Percentiles rank a stretch among this genome's conserved stretches.
phyloP scores from a whole-genome alignment of 805 yeast genomes.

The Sugiyamaella qingdaonensis region DNA sequence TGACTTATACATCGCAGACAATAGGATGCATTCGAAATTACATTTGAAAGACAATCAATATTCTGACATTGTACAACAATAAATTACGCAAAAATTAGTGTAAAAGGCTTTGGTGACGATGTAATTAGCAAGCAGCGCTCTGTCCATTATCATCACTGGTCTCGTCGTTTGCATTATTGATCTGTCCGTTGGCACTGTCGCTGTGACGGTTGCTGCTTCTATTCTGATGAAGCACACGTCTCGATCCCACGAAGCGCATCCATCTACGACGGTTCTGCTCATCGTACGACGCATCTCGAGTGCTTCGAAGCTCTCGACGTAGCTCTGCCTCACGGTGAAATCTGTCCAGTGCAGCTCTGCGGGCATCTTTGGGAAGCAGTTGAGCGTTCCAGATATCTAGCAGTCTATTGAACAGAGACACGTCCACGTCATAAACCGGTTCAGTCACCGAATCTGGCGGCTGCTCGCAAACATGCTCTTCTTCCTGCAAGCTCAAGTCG shows the following conservation, averaged over 20 bases:
- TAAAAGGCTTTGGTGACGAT: too few species aligned
- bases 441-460: slow-evolving; percentile 15
- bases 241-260: slow-evolving; percentile 20
- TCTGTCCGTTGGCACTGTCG: not conserved
- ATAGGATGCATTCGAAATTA: too few species aligned
- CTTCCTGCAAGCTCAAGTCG: slow-evolving; percentile 39
- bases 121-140: too few species aligned
- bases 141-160: too few species aligned
- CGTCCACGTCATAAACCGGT: slow-evolving; percentile 20
- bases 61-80: too few species aligned
- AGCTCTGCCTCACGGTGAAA: slow-evolving; percentile 27
- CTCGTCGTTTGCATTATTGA: too few species aligned
- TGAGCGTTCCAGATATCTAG: slow-evolving; percentile 32
- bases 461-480: slow-evolving; percentile 20
- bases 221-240: slow-evolving; percentile 14
- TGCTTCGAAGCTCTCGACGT: slow-evolving; percentile 20
- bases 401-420: slow-evolving; percentile 25
- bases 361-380: slow-evolving; percentile 27
- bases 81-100: too few species aligned
- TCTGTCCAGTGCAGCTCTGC: slow-evolving; percentile 26
- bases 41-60: too few species aligned
- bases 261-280: slow-evolving; percentile 22
- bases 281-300: slow-evolving; percentile 9
- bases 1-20: too few species aligned
- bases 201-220: not conserved